A percentile compares a stretch with the other conserved stretches of the same genome.
phyloP scores from a whole-genome alignment of 106 monocot genomes.

The Apostasia shenzhenica region DNA sequence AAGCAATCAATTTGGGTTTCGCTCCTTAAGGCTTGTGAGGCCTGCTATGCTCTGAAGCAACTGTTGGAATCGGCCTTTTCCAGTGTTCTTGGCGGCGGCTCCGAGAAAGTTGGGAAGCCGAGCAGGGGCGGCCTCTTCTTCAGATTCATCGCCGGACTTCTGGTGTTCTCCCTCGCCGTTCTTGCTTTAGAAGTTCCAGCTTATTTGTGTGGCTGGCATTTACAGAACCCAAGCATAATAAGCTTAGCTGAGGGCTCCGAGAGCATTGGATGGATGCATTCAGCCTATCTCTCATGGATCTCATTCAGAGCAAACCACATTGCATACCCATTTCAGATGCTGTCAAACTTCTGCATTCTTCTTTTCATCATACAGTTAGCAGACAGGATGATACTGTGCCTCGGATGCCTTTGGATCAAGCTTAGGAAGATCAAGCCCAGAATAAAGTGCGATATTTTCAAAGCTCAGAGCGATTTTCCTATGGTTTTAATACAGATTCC shows the following conservation, averaged over 20 bases:
- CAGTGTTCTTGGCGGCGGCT: conserved; percentile 3
- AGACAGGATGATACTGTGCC: conserved; percentile 11
- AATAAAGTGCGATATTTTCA: not conserved
- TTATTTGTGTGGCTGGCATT: conserved; percentile 38
- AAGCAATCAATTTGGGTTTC: conserved; percentile 69
- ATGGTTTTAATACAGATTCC: conserved; percentile 20
- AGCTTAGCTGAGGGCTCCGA: conserved; percentile 26
- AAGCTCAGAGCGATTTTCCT: conserved; percentile 1
- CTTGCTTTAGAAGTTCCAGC: not conserved
- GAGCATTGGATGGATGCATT: conserved; percentile 36
- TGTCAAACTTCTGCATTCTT: conserved; percentile 9
- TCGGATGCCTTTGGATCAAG: conserved; percentile 24
- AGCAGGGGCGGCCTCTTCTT: conserved; percentile 18
- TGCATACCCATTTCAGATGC: conserved; percentile 1
- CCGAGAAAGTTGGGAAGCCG: conserved; percentile 19
- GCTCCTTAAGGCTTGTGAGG: conserved; percentile 52
- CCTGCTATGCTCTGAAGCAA: conserved; percentile 34
- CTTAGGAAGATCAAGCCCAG: conserved; percentile 12
- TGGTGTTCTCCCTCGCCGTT: not conserved
- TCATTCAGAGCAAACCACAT: conserved; percentile 11
- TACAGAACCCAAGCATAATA: conserved; percentile 23
- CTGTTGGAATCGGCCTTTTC: conserved; percentile 8
- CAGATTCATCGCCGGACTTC: not conserved
- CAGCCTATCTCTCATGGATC: conserved; percentile 48
- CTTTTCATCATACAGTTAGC: conserved; percentile 17